Conservation (phyloP, 2,329 filamentous ascomycete species). For the Monosporascus sp. region DNA sequence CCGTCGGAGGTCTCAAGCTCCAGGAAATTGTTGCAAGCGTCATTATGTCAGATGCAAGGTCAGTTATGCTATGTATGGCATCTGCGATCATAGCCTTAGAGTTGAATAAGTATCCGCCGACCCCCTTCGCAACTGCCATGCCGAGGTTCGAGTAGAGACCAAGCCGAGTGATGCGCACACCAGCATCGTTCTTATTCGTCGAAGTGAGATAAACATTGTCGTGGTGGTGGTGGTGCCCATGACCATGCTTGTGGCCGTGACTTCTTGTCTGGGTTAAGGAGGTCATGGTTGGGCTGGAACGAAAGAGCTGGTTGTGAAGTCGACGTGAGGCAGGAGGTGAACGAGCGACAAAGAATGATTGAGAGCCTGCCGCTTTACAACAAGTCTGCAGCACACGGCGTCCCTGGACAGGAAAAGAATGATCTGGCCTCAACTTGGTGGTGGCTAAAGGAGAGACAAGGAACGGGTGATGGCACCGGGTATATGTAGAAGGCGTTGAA, state of each 20-base stretch:
- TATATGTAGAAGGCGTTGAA: not conserved
- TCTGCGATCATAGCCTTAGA: constrained; percentile 91
- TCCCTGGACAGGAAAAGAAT: constrained; percentile 7
- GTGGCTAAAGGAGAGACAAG: not conserved
- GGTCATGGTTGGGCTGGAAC: constrained; percentile 23
- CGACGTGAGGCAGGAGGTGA: constrained; percentile 5
- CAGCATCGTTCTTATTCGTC: constrained; percentile 82
- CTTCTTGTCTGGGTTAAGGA: constrained; percentile 41
- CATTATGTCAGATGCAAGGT: constrained; percentile 90
- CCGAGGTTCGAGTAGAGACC: constrained; percentile 83
- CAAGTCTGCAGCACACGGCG: constrained; percentile 18
- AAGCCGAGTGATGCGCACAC: constrained; percentile 87
- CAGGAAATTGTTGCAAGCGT: constrained; percentile 92
- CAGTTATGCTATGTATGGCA: constrained; percentile 90
- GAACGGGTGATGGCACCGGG: not conserved
- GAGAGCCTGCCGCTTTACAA: constrained; percentile 4
- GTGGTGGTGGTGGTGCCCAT: constrained; percentile 69
- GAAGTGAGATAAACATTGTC: constrained; percentile 81
- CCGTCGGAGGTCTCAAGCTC: constrained; percentile 79
- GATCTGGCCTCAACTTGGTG: constrained; percentile 16
- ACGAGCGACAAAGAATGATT: constrained; percentile 11
- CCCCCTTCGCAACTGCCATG: constrained; percentile 90
- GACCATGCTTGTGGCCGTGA: constrained; percentile 51
- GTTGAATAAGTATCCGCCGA: constrained; percentile 90
- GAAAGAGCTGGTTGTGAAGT: constrained; percentile 6